These are phyloP conservation scores for Kwoniella botswanensis DNA, from an alignment of 768 basidiomycete genomes.

Conservation along the genomic window DNA sequence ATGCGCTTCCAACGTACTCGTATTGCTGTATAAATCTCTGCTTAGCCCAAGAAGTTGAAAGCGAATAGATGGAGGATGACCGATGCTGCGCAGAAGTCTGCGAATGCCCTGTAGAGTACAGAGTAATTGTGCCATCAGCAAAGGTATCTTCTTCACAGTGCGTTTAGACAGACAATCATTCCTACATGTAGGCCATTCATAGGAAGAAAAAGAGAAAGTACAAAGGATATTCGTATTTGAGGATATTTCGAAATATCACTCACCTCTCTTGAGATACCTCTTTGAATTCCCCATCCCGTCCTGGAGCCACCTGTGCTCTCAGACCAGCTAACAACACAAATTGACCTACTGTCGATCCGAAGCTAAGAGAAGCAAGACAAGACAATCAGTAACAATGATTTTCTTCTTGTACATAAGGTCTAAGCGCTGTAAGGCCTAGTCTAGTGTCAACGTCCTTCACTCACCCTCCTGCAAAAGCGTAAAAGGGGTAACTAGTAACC, in stretches of 20 bases:
- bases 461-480: conserved; percentile 94
- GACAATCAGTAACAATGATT: too few relatives aligned
- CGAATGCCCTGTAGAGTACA: conserved; percentile 75
- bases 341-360: conserved; percentile 90
- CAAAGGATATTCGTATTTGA: neutral
- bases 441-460: conserved; percentile 47
- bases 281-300: conserved; percentile 66
- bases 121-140: neutral
- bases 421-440: too few relatives aligned
- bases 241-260: conserved; percentile 44
- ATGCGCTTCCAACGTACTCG: too few relatives aligned
- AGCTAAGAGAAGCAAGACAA: conserved; percentile 62
- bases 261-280: conserved; percentile 92
- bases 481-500: conserved; percentile 93
- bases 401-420: too few relatives aligned
- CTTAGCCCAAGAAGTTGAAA: conserved; percentile 92
- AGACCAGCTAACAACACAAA: conserved; percentile 93
- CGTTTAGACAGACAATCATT: neutral
- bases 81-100: conserved; percentile 93
- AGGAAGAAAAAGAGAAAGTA: neutral
- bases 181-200: neutral
- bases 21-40: too few relatives aligned
- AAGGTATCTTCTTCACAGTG: neutral
- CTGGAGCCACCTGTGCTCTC: conserved; percentile 86
- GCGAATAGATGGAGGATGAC: conserved; percentile 97